A percentile compares a stretch with the other conserved stretches of the same genome.
Evolutionary conservation across 2,329 filamentous ascomycete species (phyloP).

Genomic region (Monilinia vaccinii-corymbosi): DNA sequence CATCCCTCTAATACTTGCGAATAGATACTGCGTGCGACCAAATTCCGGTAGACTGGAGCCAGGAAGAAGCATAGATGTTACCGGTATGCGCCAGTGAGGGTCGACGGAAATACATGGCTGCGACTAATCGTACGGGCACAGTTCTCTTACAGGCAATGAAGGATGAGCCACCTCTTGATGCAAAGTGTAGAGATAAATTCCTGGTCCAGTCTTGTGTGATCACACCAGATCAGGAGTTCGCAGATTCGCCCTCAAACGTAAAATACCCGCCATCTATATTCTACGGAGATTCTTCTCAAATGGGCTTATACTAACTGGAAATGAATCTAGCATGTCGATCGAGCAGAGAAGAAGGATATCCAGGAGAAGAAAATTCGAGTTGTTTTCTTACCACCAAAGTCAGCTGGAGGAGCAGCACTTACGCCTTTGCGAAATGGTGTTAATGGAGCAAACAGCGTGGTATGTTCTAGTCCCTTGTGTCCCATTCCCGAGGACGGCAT

Average conservation of each 20-base stretch:
- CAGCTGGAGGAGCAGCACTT: slow-evolving; percentile 21
- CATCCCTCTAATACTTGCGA: slow-evolving; percentile 6
- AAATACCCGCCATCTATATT: slow-evolving; percentile 35
- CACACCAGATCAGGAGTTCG: slow-evolving; percentile 73
- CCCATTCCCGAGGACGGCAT: not conserved
- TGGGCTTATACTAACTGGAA: not conserved
- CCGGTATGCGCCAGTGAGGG: slow-evolving; percentile 51
- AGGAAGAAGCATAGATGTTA: slow-evolving; percentile 81
- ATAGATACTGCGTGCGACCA: slow-evolving; percentile 91
- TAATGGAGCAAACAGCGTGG: slow-evolving; percentile 19
- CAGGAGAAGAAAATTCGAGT: slow-evolving; percentile 96
- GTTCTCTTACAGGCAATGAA: slow-evolving; percentile 98
- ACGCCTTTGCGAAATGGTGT: slow-evolving; percentile 26
- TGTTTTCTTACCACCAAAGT: slow-evolving; percentile 63
- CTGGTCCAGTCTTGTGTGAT: slow-evolving; percentile 87
- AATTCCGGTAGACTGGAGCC: slow-evolving; percentile 95
- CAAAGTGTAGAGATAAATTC: slow-evolving; percentile 95
- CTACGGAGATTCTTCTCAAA: not conserved
- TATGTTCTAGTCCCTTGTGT: slow-evolving; percentile 13
- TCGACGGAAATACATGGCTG: not conserved
- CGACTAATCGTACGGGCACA: slow-evolving; percentile 31
- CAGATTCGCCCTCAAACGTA: slow-evolving; percentile 74
- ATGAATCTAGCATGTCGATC: slow-evolving; percentile 62
- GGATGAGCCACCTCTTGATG: slow-evolving; percentile 75
- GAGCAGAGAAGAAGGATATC: slow-evolving; percentile 65